Conservation (phyloP, 345 rosid species). For the Physaria fendleri region DNA sequence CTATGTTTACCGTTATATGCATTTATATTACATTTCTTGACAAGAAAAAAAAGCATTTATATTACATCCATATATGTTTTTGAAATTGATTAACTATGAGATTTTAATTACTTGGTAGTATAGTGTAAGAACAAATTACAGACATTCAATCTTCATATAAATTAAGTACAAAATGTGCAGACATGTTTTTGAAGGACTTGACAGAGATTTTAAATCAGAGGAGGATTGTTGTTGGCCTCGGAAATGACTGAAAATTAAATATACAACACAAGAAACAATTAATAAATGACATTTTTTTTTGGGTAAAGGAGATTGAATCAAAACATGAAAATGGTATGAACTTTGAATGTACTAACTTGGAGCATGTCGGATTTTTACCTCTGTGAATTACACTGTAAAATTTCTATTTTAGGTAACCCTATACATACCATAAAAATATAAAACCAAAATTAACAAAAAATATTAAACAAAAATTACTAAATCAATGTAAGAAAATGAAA, state of each 20-base stretch:
- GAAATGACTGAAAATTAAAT: too few species aligned
- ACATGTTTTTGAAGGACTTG: constrained; percentile 14
- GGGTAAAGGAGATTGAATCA: not conserved
- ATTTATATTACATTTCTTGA: not conserved
- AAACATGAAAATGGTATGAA: constrained; percentile 17
- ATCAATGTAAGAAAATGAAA: constrained; percentile 20
- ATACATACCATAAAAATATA: constrained; percentile 12
- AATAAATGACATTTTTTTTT: not conserved
- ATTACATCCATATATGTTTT: too few species aligned
- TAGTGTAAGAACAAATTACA: too few species aligned
- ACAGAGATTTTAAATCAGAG: constrained; percentile 19
- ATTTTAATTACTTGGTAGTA: not conserved
- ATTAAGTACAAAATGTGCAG: not conserved
- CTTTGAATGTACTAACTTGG: constrained; percentile 24
- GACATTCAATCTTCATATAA: not conserved
- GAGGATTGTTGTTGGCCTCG: constrained; percentile 30
- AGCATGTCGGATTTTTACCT: constrained; percentile 30
- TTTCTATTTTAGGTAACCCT: constrained; percentile 26
- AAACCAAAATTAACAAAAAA: constrained; percentile 22
- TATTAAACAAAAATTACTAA: constrained; percentile 16
- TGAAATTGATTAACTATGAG: too few species aligned
- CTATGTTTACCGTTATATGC: too few species aligned
- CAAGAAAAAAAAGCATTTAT: too few species aligned
- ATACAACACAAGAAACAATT: constrained; percentile 4
- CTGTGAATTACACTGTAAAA: constrained; percentile 14